Percentiles rank a stretch among this genome's conserved stretches.
These are phyloP conservation scores for Alternaria alternata DNA, from an alignment of 2,329 filamentous ascomycete species.

Conservation along the genomic window DNA sequence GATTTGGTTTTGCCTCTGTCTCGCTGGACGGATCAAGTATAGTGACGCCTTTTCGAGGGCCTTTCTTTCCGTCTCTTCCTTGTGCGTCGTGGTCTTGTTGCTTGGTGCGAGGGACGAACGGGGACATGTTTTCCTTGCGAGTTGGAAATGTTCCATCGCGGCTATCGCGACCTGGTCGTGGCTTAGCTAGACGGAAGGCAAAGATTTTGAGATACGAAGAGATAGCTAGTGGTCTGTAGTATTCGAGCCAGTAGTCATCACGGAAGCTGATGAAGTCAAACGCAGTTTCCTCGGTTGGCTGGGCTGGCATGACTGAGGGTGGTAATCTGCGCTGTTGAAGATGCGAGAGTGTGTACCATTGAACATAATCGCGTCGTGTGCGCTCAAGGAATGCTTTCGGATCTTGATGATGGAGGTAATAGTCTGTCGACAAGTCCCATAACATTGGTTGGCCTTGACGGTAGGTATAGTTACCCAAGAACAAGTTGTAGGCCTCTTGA, in stretches of 20 bases:
- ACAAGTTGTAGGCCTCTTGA: slow-evolving; percentile 97
- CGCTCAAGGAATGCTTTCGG: slow-evolving; percentile 76
- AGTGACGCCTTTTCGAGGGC: slow-evolving; percentile 70
- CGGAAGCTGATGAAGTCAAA: slow-evolving; percentile 64
- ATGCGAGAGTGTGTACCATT: slow-evolving; percentile 83
- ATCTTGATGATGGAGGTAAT: slow-evolving; percentile 91
- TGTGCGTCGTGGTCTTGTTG: slow-evolving; percentile 56
- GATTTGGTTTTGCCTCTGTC: slow-evolving; percentile 33
- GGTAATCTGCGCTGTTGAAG: slow-evolving; percentile 71
- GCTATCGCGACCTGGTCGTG: slow-evolving; percentile 82
- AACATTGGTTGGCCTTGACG: slow-evolving; percentile 88
- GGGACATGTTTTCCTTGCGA: slow-evolving; percentile 82
- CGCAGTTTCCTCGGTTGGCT: slow-evolving; percentile 20
- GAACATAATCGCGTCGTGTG: slow-evolving; percentile 75
- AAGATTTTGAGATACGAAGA: slow-evolving; percentile 94
- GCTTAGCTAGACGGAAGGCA: slow-evolving; percentile 82
- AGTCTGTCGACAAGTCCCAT: slow-evolving; percentile 94
- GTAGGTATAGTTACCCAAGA: slow-evolving; percentile 95
- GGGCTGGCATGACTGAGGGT: slow-evolving; percentile 56
- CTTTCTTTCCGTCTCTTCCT: slow-evolving; percentile 70
- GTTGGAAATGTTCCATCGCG: slow-evolving; percentile 76
- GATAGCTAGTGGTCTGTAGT: slow-evolving; percentile 86
- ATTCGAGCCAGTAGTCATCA: slow-evolving; percentile 97
- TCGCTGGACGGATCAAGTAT: slow-evolving; percentile 69
- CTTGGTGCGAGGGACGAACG: slow-evolving; percentile 76